phyloP scores from a whole-genome alignment of 768 basidiomycete genomes.

The Suillus sp. region DNA sequence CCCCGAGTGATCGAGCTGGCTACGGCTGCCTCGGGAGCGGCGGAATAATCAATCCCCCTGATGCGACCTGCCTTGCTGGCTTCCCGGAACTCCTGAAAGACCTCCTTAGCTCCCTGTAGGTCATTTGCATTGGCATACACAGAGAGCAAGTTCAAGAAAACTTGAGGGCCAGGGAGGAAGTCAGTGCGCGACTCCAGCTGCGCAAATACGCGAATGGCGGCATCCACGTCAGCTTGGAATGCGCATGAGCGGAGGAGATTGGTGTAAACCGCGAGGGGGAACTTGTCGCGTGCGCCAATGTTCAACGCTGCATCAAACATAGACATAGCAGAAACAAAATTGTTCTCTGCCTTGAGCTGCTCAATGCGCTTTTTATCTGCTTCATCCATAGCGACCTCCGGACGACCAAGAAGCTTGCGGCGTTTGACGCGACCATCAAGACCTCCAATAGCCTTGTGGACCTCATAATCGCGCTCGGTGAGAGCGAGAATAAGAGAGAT shows the following conservation, averaged over 20 bases:
- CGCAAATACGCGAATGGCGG: slow-evolving; percentile 65
- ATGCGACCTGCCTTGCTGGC: slow-evolving; percentile 44
- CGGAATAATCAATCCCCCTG: slow-evolving; percentile 22
- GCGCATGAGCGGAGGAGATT: slow-evolving; percentile 65
- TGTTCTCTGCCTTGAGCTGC: slow-evolving; percentile 61
- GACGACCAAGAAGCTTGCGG: slow-evolving; percentile 31
- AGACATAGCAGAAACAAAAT: slow-evolving; percentile 68
- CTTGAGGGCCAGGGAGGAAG: slow-evolving; percentile 33
- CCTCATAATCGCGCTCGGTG: slow-evolving; percentile 67
- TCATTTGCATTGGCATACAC: slow-evolving; percentile 57
- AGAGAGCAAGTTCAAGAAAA: slow-evolving; percentile 59
- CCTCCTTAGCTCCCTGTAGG: slow-evolving; percentile 51
- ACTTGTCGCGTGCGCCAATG: slow-evolving; percentile 24
- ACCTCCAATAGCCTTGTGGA: slow-evolving; percentile 45
- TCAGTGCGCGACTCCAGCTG: slow-evolving; percentile 53
- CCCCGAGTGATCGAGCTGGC: slow-evolving; percentile 28
- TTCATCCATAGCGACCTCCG: slow-evolving; percentile 20
- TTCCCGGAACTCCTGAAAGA: slow-evolving; percentile 61
- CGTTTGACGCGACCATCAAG: slow-evolving; percentile 47
- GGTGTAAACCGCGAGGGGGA: slow-evolving; percentile 47
- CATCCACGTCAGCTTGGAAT: slow-evolving; percentile 53
- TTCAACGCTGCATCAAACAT: slow-evolving; percentile 66
- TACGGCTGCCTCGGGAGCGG: slow-evolving; percentile 16
- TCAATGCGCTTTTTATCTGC: slow-evolving; percentile 39
- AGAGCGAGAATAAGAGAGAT: slow-evolving; percentile 60